Conservation (phyloP, 495 filamentous ascomycete genomes). For the Penicillium bovifimosum region DNA sequence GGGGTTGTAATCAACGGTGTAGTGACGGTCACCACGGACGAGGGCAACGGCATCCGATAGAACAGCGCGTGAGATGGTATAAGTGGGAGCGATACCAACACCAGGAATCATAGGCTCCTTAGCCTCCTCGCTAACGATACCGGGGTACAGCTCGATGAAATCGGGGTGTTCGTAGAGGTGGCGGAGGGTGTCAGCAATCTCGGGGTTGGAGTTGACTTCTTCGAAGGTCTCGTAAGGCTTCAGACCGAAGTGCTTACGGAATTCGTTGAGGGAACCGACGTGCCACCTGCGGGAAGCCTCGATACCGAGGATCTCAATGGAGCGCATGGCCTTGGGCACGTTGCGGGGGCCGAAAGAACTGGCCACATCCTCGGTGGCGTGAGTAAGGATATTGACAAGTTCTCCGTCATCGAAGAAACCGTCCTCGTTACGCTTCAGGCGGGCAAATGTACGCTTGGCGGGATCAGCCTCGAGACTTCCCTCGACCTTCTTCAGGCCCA, state of each 20-base stretch:
- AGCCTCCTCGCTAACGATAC: constrained; percentile 51
- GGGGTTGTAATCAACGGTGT: constrained; percentile 63
- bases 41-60: constrained; percentile 51
- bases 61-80: constrained; percentile 52
- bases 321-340: constrained; percentile 52
- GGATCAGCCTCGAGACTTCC: constrained; percentile 46
- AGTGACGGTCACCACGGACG: constrained; percentile 50
- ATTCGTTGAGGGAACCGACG: constrained; percentile 57
- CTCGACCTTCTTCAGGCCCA: constrained; percentile 49
- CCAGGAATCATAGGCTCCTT: constrained; percentile 50
- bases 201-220: constrained; percentile 56
- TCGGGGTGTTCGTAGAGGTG: constrained; percentile 58
- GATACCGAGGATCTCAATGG: constrained; percentile 58
- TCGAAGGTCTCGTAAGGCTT: constrained; percentile 56
- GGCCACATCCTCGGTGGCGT: constrained; percentile 56
- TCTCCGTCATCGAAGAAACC: constrained; percentile 59
- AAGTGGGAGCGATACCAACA: constrained; percentile 52
- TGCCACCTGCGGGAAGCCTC: constrained; percentile 56
- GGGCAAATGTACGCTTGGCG: constrained; percentile 52
- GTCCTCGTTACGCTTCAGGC: constrained; percentile 47
- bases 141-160: constrained; percentile 59
- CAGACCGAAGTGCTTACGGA: constrained; percentile 55
- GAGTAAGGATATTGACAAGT: constrained; percentile 54
- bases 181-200: constrained; percentile 46
- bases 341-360: constrained; percentile 55